Evolutionary conservation across 495 filamentous ascomycete species (phyloP).

Genomic region (Aspergillus ellipticus): DNA sequence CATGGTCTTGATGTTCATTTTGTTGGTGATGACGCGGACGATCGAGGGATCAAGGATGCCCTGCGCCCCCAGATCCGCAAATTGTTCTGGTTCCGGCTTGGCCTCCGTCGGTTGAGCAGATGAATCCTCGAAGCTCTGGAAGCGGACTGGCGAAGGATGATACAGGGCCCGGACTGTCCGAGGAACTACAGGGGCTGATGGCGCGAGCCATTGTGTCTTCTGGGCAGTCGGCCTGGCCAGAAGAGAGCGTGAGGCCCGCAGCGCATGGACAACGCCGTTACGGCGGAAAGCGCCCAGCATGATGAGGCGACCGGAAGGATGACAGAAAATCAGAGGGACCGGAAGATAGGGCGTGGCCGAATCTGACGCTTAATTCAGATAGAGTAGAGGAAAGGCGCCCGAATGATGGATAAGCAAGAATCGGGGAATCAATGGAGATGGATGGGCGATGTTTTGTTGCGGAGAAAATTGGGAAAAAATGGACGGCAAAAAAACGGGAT

Average conservation of each 20-base stretch:
- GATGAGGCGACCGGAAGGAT: too few relatives aligned
- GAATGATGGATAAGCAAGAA: constrained; percentile 3
- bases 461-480: constrained; percentile 6
- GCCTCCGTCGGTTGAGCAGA: too few relatives aligned
- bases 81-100: too few relatives aligned
- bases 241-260: constrained; percentile 32
- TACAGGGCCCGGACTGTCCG: constrained; percentile 27
- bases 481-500: constrained; percentile 1
- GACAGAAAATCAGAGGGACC: too few relatives aligned
- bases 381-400: background rate
- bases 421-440: background rate
- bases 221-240: constrained; percentile 27
- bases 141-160: constrained; percentile 27
- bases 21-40: constrained; percentile 62
- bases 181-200: constrained; percentile 17
- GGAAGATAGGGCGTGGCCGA: too few relatives aligned
- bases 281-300: constrained; percentile 46
- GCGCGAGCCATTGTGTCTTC: constrained; percentile 29
- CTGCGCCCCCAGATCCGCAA: constrained; percentile 61
- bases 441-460: background rate
- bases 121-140: constrained; percentile 21
- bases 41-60: constrained; percentile 62
- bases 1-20: constrained; percentile 80
- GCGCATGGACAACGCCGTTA: constrained; percentile 33
- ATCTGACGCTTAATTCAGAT: background rate